Evolutionary conservation across 108 stramenopile genomes (phyloP), one percentile per base, ranked within the genome.

Genomic region (Discostella stelligeroides): DNA sequence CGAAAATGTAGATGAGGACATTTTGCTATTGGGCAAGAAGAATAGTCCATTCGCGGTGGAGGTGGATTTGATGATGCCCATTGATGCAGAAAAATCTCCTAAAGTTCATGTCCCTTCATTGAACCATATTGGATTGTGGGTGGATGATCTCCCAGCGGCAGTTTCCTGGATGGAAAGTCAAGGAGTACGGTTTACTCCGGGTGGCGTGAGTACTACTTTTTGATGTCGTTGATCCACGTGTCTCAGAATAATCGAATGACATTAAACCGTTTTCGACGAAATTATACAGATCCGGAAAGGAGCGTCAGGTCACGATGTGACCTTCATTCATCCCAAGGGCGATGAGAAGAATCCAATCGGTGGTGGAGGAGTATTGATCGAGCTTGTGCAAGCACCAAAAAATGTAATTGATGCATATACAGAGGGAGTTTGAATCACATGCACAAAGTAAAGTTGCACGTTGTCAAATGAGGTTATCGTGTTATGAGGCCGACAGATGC

Each of bases 121-220:
- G 45, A 98, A 99, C 79, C 98, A 99, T 73, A 84, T 99, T 63
- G 98, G 98, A n/a, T 57, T 99, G 5, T 99, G 98, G 98, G 90
- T 99, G 11, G 96, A 98, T 70, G 83, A 97, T 64, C 70, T 98
- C 41, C 83, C 80, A 46, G 79, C 69, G 11, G 92, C 93, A n/a
- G 93, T 95, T 15, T 66, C 82, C 40, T 92, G 92, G 91, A 92
- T 99, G 83, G 64, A 87, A 65, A 47, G 29, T 40, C 68, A 94
- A 55, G 96, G 93, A 10, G 77, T 79, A 13, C 30, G 77, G 14
- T 79, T 79, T 38, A 71, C 77, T 11, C 46, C 74, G 10, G 79
- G 68, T 18, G 79, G 73, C n/a, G 51, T 53, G 23, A 53, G 51
- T 53, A 24, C 11, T 18, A 23, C 11, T 20, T 18, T 53, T 11